Percentiles rank a stretch among this genome's conserved stretches.
phyloP scores from a whole-genome alignment of 768 basidiomycete species.

The Lyophyllum semitale region DNA sequence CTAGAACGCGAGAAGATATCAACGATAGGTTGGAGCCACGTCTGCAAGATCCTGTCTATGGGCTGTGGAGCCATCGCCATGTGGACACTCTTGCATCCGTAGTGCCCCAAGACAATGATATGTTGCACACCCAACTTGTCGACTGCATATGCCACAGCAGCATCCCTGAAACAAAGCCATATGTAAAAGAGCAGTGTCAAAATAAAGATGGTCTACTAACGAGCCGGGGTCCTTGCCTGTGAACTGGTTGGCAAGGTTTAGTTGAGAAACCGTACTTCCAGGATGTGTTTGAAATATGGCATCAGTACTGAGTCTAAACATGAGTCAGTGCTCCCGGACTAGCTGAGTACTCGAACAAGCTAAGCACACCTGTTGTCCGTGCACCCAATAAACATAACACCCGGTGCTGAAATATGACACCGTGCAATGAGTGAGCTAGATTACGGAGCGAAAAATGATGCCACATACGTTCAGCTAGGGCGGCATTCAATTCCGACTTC shows the following conservation, averaged over 20 bases:
- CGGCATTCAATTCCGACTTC: neutral
- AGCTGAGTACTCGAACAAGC: neutral
- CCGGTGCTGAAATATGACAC: slow-evolving; percentile 23
- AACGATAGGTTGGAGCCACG: slow-evolving; percentile 34
- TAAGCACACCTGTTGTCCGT: slow-evolving; percentile 31
- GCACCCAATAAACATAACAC: slow-evolving; percentile 40
- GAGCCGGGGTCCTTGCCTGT: slow-evolving; percentile 31
- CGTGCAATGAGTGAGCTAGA: neutral
- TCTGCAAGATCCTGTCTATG: slow-evolving; percentile 21
- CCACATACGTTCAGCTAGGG: slow-evolving; percentile 7
- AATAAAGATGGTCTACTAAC: slow-evolving; percentile 23
- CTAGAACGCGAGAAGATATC: slow-evolving; percentile 31
- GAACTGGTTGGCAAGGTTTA: slow-evolving; percentile 39
- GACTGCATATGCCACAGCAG: slow-evolving; percentile 36
- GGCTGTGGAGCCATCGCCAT: slow-evolving; percentile 28
- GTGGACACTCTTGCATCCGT: slow-evolving; percentile 37
- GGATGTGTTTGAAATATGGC: slow-evolving; percentile 33
- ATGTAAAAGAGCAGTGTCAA: neutral
- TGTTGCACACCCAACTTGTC: slow-evolving; percentile 34
- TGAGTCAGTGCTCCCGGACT: neutral
- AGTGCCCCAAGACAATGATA: slow-evolving; percentile 40
- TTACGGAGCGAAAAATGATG: neutral
- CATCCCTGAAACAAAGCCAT: slow-evolving; percentile 23
- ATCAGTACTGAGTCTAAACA: slow-evolving; percentile 4
- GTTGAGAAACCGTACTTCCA: slow-evolving; percentile 33